phyloP scores from a whole-genome alignment of 2,329 filamentous ascomycete species.

The Arthrobotrys sphaeroides region DNA sequence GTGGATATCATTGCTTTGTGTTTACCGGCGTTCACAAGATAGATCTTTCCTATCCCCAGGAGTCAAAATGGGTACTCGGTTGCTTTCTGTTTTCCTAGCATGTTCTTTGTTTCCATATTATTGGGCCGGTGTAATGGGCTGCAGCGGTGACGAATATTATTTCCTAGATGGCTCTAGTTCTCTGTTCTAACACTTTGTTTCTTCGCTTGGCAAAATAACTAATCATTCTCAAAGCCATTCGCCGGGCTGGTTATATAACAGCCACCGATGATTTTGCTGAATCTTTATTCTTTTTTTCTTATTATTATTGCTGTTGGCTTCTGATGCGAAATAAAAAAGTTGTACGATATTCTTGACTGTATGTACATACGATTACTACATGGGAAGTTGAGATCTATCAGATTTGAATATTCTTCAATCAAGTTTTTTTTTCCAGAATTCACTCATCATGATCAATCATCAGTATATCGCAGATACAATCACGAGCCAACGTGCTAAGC shows the following conservation, averaged over 20 bases:
- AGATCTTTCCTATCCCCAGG: slow-evolving; percentile 32
- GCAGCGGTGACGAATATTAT: slow-evolving; percentile 18
- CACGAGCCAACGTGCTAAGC: background rate
- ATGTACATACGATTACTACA: background rate
- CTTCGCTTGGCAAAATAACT: slow-evolving; percentile 5
- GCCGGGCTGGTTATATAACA: background rate
- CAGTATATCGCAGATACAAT: background rate
- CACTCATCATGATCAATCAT: background rate
- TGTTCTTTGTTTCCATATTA: slow-evolving; percentile 1
- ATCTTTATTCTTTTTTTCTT: background rate
- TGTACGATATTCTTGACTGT: slow-evolving; percentile 15
- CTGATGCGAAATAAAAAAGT: slow-evolving; percentile 3
- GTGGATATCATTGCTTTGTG: background rate
- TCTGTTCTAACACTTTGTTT: slow-evolving; percentile 11
- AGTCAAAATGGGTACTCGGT: slow-evolving; percentile 24
- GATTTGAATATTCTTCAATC: background rate
- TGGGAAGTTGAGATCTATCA: background rate
- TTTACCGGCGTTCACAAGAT: slow-evolving; percentile 25
- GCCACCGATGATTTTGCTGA: slow-evolving; percentile 8
- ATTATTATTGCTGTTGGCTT: background rate
- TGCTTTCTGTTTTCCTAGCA: slow-evolving; percentile 15
- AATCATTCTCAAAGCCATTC: slow-evolving; percentile 13
- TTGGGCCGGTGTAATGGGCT: slow-evolving; percentile 13
- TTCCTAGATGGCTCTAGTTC: slow-evolving; percentile 15
- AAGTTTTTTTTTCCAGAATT: background rate